Conservation (phyloP, 148 eudicot species). For the Nyssa sinensis region DNA sequence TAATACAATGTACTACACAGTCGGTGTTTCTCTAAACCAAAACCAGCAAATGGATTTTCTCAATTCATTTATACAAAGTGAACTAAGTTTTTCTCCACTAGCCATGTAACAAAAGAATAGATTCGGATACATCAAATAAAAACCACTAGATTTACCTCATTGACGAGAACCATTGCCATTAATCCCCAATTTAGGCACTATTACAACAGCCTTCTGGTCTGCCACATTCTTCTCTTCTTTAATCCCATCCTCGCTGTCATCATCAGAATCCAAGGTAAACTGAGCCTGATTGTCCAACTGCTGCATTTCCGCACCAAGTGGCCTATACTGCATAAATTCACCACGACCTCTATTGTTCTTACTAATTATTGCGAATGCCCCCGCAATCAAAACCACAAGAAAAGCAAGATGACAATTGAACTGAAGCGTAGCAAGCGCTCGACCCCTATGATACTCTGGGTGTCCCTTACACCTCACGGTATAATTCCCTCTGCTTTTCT, state of each 20-base stretch:
- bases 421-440: slow-evolving; percentile 65
- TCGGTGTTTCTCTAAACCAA: neutral
- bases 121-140: neutral
- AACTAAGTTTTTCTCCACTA: neutral
- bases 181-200: slow-evolving; percentile 27
- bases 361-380: slow-evolving; percentile 43
- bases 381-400: slow-evolving; percentile 44
- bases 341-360: slow-evolving; percentile 24
- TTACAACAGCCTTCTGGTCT: slow-evolving; percentile 33
- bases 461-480: slow-evolving; percentile 65
- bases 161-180: slow-evolving; percentile 50
- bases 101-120: neutral
- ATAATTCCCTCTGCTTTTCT: slow-evolving; percentile 68
- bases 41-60: neutral
- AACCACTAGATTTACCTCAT: slow-evolving; percentile 23
- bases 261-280: slow-evolving; percentile 65
- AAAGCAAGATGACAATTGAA: slow-evolving; percentile 78
- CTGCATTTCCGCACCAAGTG: slow-evolving; percentile 45
- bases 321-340: slow-evolving; percentile 42
- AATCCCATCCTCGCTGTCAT: slow-evolving; percentile 42
- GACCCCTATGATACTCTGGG: slow-evolving; percentile 62
- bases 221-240: slow-evolving; percentile 30
- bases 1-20: neutral
- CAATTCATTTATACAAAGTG: neutral
- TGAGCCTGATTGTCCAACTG: slow-evolving; percentile 32